phyloP scores from a whole-genome alignment of 2,329 filamentous ascomycete species.

The Chlorencoelia australis region DNA sequence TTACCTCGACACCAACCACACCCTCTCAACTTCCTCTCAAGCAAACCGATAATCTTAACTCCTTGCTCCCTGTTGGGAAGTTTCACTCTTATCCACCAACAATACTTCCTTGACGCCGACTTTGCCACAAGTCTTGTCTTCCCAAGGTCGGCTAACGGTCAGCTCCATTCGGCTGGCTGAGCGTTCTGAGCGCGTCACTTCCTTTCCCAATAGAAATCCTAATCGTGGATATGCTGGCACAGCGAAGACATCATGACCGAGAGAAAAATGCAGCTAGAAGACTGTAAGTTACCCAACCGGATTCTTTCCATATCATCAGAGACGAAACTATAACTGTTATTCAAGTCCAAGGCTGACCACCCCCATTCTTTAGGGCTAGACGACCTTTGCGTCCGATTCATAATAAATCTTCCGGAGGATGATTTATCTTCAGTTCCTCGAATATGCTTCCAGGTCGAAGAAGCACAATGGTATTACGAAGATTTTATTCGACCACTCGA shows the following conservation, averaged over 20 bases:
- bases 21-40: too few species aligned
- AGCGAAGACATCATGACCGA: conserved; percentile 57
- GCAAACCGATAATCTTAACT: too few species aligned
- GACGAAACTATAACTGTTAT: not conserved
- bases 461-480: conserved; percentile 99
- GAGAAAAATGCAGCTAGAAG: conserved; percentile 77
- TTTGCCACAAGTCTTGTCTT: conserved; percentile 8
- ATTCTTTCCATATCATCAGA: not conserved
- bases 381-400: conserved; percentile 95
- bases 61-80: too few species aligned
- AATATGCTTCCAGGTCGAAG: conserved; percentile 97
- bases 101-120: conserved; percentile 1
- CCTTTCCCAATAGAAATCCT: conserved; percentile 7
- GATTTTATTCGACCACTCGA: conserved; percentile 93
- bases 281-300: conserved; percentile 52
- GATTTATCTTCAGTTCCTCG: conserved; percentile 84
- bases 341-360: conserved; percentile 12
- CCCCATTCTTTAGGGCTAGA: conserved; percentile 61
- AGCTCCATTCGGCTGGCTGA: conserved; percentile 7
- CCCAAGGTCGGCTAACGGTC: conserved; percentile 6
- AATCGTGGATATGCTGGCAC: conserved; percentile 49
- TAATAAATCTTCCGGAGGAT: conserved; percentile 89
- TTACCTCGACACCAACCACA: too few species aligned
- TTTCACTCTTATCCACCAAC: not conserved
- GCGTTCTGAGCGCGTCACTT: conserved; percentile 11